Base-by-base conservation (phyloP, 352 stramenopile species). In the Pythium volutum region DNA sequence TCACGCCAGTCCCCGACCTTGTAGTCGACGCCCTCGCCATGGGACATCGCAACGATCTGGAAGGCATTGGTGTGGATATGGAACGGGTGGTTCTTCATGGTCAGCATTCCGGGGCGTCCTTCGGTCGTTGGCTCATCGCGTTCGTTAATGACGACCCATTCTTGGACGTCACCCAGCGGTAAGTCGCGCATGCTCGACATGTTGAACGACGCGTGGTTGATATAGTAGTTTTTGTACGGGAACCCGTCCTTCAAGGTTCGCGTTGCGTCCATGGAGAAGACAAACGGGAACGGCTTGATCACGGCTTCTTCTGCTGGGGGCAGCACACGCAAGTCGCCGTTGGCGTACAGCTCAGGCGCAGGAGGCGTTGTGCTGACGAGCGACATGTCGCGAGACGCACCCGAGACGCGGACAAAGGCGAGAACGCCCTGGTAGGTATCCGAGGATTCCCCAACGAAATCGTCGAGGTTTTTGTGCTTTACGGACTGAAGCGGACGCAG, bases 31-130 rank as follows among this genome's bases (percentile, higher is more conserved):
- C 77, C 77, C 18, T 79, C 69, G n/a, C 77, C 81, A 52, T 91
- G 79, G 31, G 75, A 86, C 73, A 89, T 80, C 23, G 70, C 70
- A 15, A 93, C 73, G 56, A 95, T 76, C 70, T 94, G 84, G 69
- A 93, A 92, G 22, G 84, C 77, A 54, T 92, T 94, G 22, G 84
- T 90, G 68, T 95, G 87, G 55, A 94, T 59, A 64, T 94, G 87
- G 59, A 93, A 95, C 50, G 87, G 87, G 55, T 95, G 87, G 53
- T 92, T 91, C 68, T 81, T 88, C 9, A 67, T 38, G 4, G 79
- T 73, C 20, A 72, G 53, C 20, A 61, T 67, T 12, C 76, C 77
- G 31, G 50, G 63, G 31, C 16, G 23, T 5, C 50, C 50, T 18
- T 49, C 33, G 1, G 10, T 23, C 23, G 9, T 59, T 23, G 59